Evolutionary conservation across 2,329 filamentous ascomycete genomes (phyloP).

Genomic region (Mycosphaerella sp.): DNA sequence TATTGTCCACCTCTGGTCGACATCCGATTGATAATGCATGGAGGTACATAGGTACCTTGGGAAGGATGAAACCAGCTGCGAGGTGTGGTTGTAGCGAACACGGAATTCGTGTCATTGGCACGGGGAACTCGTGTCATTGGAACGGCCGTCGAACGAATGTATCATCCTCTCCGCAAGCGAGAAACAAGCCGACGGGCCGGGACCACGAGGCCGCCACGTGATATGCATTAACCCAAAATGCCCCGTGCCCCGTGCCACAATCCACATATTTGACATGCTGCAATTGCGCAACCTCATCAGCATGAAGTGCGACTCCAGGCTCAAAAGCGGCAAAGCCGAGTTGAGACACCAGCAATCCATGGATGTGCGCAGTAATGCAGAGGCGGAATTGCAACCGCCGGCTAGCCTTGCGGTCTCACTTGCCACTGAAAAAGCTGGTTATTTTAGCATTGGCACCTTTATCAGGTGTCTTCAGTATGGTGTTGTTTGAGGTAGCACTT

Average conservation of each 20-base stretch:
- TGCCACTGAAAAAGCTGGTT: slow-evolving; percentile 49
- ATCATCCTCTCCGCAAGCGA: too few relatives aligned
- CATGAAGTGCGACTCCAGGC: neutral
- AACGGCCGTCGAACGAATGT: too few relatives aligned
- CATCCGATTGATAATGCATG: too few relatives aligned
- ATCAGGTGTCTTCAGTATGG: slow-evolving; percentile 40
- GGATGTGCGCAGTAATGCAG: neutral
- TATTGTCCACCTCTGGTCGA: too few relatives aligned
- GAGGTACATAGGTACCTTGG: too few relatives aligned
- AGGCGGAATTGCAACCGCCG: neutral
- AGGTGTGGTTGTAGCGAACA: too few relatives aligned
- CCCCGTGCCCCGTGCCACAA: neutral
- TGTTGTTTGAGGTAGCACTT: slow-evolving; percentile 53
- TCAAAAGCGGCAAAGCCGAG: neutral
- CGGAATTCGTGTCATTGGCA: too few relatives aligned
- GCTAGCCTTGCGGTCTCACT: slow-evolving; percentile 29
- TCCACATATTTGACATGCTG: neutral
- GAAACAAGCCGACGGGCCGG: too few relatives aligned
- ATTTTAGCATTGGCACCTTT: slow-evolving; percentile 51
- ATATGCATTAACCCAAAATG: neutral
- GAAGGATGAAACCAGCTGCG: too few relatives aligned
- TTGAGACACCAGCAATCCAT: too few relatives aligned
- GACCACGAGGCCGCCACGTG: neutral
- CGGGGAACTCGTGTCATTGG: too few relatives aligned
- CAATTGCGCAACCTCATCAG: neutral